Base-by-base conservation (phyloP, 2,329 filamentous ascomycete genomes). In the Nectriaceae sp. region DNA sequence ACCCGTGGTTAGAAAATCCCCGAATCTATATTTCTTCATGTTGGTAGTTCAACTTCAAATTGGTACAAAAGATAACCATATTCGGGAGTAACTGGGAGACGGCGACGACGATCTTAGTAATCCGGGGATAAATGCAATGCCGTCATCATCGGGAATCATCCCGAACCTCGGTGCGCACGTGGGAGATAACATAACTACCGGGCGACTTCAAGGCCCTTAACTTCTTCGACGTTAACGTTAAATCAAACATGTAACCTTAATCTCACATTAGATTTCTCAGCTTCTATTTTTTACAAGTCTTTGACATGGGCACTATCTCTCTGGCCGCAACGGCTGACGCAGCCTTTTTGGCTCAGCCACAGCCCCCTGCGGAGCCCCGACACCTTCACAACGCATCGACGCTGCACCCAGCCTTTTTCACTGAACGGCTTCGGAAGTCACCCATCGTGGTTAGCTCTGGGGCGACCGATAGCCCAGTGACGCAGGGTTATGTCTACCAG, bases 351-450 rank as follows among this genome's bases (percentile, higher is more conserved):
- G 42, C 47, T 8, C 59, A 52, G 36, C 52, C 45, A 21, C 51
- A 39, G 16, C 40, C 51, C 11, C n/a, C 26, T 31, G 31, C 37
- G 15, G 49, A 42, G 46, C 46, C 47, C 5, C 46, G 47, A 18
- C 49, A 44, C 31, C 31, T 31, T 11, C 50, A 52, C 40, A 56
- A 52, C 64, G 73, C 81, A 10, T 82, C 87, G 1, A 75, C 75
- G 33, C 72, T 81, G 21, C 88, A 92, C 56, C 88, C 88, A 0
- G 88, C 90, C 2, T 92, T 92, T 70, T 90, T 91, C 70, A 88
- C 87, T 0, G 74, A 81, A 22, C 76, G 76, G 43, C 70, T 89
- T 42, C 79, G 78, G 49, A 80, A 77, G 58, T 75, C 79, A 3
- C 78, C 83, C 4, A 72, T 76, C 19, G 57, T 49, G 35, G 49